These are phyloP conservation scores for Letharia lupina DNA, from an alignment of 495 filamentous ascomycete species.

Conservation along the genomic window DNA sequence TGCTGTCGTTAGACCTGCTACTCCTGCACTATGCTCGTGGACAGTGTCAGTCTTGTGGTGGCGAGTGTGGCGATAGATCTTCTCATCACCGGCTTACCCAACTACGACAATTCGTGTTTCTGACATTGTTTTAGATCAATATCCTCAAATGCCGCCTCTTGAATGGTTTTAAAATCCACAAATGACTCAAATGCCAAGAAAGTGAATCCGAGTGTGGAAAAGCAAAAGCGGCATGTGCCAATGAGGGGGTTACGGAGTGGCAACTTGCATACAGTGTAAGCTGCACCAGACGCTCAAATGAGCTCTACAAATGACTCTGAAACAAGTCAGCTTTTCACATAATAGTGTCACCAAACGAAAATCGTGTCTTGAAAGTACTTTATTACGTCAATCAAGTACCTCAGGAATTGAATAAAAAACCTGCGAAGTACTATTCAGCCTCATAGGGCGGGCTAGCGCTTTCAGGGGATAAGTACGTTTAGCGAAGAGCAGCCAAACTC, in stretches of 20 bases:
- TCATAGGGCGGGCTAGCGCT: neutral
- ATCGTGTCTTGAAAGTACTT: neutral
- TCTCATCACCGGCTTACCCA: slow-evolving; percentile 19
- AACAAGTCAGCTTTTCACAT: neutral
- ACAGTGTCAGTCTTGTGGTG: slow-evolving; percentile 13
- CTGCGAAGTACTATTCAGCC: neutral
- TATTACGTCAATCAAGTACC: neutral
- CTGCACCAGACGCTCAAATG: neutral
- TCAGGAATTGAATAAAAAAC: too few relatives aligned
- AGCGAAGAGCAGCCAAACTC: slow-evolving; percentile 16
- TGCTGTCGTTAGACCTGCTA: slow-evolving; percentile 87
- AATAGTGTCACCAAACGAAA: neutral
- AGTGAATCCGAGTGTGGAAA: slow-evolving; percentile 4
- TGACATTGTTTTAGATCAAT: slow-evolving; percentile 17
- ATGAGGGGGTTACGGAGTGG: neutral
- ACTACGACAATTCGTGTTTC: slow-evolving; percentile 23
- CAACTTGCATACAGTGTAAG: neutral
- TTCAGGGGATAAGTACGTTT: slow-evolving; percentile 1
- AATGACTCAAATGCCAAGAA: slow-evolving; percentile 15
- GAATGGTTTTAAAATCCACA: neutral
- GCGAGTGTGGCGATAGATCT: neutral
- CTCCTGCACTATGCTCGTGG: slow-evolving; percentile 62
- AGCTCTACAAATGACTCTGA: neutral
- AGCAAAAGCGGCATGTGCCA: slow-evolving; percentile 2
- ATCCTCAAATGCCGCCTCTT: neutral